Conservation (phyloP, 2,329 filamentous ascomycete species). For the Fusarium sambucinum region DNA sequence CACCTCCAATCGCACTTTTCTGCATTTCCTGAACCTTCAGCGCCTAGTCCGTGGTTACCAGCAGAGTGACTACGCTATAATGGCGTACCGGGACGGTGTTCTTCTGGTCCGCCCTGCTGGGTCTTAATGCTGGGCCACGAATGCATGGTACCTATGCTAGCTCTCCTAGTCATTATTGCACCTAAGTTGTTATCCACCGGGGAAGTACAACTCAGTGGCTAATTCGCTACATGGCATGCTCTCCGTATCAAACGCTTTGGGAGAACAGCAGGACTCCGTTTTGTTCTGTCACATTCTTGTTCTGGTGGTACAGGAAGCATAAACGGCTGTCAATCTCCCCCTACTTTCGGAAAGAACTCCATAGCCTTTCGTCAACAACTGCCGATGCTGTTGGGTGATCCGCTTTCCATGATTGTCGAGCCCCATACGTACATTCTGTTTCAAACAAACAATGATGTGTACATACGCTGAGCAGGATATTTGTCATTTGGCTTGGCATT, state of each 20-base stretch:
- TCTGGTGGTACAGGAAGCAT: background rate
- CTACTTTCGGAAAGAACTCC: background rate
- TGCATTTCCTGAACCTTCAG: constrained; percentile 7
- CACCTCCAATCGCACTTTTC: constrained; percentile 3
- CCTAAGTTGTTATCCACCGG: background rate
- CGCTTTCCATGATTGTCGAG: background rate
- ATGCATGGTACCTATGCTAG: background rate
- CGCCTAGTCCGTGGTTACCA: constrained; percentile 28
- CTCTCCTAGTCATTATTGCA: background rate
- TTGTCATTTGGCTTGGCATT: background rate
- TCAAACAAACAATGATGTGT: constrained; percentile 9
- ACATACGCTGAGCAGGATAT: constrained; percentile 6
- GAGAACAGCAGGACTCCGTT: background rate
- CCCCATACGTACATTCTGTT: background rate
- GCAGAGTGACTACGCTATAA: constrained; percentile 38
- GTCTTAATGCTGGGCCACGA: constrained; percentile 9
- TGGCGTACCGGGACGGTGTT: constrained; percentile 43
- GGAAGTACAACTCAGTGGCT: constrained; percentile 1
- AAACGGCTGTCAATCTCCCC: constrained; percentile 1
- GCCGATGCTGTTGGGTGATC: constrained; percentile 20
- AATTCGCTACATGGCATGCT: background rate
- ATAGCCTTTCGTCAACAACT: constrained; percentile 34
- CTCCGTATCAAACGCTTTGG: background rate
- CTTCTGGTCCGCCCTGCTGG: constrained; percentile 40
- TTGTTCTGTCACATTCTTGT: constrained; percentile 4